A percentile compares a stretch with the other conserved stretches of the same genome.
Conservation (phyloP, 2,329 filamentous ascomycete genomes). For the Paraphaeosphaeria sporulosa region DNA sequence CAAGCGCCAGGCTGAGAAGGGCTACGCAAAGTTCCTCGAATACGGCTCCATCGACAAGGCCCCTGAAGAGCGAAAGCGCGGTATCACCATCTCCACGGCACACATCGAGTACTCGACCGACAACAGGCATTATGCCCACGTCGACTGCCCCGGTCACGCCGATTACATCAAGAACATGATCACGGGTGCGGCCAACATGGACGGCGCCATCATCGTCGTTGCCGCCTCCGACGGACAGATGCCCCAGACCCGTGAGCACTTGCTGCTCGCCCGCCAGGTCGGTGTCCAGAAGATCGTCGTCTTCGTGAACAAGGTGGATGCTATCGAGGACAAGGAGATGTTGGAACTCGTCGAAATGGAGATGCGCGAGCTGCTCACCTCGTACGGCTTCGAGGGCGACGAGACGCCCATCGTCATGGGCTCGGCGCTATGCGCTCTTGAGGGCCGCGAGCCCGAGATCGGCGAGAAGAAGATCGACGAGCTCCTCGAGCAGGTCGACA, state of each 20-base stretch:
- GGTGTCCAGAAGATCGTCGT: slow-evolving; percentile 98
- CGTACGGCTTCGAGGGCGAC: slow-evolving; percentile 97
- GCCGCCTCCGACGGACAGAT: slow-evolving; percentile 99
- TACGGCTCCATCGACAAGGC: slow-evolving; percentile 99
- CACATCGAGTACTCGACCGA: slow-evolving; percentile 99
- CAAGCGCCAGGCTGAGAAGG: slow-evolving; percentile 96
- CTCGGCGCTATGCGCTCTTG: slow-evolving; percentile 92
- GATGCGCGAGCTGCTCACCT: slow-evolving; percentile 94
- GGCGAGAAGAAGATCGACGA: slow-evolving; percentile 88
- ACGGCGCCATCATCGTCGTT: slow-evolving; percentile 97
- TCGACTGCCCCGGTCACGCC: slow-evolving; percentile 99
- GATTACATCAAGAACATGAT: slow-evolving; percentile 99
- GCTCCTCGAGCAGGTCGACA: slow-evolving; percentile 87
- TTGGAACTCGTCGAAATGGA: slow-evolving; percentile 99
- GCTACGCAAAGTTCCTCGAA: slow-evolving; percentile 91
- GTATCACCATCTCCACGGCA: slow-evolving; percentile 98
- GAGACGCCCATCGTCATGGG: slow-evolving; percentile 97
- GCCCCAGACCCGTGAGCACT: slow-evolving; percentile 98
- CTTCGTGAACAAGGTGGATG: slow-evolving; percentile 99
- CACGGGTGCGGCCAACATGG: slow-evolving; percentile 99
- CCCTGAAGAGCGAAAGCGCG: slow-evolving; percentile 98
- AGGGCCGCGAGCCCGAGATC: slow-evolving; percentile 86
- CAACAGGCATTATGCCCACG: slow-evolving; percentile 95
- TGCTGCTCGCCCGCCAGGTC: slow-evolving; percentile 96
- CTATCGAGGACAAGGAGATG: slow-evolving; percentile 98